Percentiles rank a stretch among this genome's conserved stretches.
phyloP scores from a whole-genome alignment of 305 asterid species.

The Fraxinus xanthoxyloides region DNA sequence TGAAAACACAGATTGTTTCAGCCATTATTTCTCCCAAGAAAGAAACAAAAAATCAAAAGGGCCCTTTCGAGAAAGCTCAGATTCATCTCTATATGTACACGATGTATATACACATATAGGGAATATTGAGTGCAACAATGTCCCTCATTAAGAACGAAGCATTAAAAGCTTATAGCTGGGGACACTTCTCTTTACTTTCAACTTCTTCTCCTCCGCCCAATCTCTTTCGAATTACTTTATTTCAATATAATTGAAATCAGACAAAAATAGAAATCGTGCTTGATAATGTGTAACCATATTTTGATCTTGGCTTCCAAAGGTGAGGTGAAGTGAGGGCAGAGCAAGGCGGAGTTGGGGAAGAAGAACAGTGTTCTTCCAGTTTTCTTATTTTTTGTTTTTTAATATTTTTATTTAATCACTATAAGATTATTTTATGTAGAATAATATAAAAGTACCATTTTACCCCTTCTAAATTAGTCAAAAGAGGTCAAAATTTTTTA shows the following conservation, averaged over 20 bases:
- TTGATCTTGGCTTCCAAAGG: too few relatives aligned
- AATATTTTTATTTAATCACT: too few relatives aligned
- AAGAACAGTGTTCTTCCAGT: too few relatives aligned
- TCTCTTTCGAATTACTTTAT: neutral
- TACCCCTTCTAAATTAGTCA: too few relatives aligned
- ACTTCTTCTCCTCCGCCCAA: neutral
- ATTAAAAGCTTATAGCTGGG: neutral
- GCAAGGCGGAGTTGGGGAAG: too few relatives aligned
- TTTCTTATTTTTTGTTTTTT: too few relatives aligned
- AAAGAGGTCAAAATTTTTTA: too few relatives aligned
- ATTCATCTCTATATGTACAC: neutral
- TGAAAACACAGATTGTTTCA: neutral
- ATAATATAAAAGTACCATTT: too few relatives aligned
- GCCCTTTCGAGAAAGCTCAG: neutral
- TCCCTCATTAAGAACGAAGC: neutral
- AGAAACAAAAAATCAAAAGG: neutral
- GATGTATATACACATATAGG: neutral
- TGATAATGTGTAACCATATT: too few relatives aligned
- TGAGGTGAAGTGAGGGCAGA: too few relatives aligned
- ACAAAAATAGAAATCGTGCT: neutral
- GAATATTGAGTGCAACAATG: neutral
- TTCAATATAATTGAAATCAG: neutral
- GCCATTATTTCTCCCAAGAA: slow-evolving; percentile 3
- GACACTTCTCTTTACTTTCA: neutral
- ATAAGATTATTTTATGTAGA: too few relatives aligned